A percentile compares a stretch with the other conserved stretches of the same genome.
Evolutionary conservation across 1,139 yeast species (phyloP).

Genomic region (Ogataea hybrid): DNA sequence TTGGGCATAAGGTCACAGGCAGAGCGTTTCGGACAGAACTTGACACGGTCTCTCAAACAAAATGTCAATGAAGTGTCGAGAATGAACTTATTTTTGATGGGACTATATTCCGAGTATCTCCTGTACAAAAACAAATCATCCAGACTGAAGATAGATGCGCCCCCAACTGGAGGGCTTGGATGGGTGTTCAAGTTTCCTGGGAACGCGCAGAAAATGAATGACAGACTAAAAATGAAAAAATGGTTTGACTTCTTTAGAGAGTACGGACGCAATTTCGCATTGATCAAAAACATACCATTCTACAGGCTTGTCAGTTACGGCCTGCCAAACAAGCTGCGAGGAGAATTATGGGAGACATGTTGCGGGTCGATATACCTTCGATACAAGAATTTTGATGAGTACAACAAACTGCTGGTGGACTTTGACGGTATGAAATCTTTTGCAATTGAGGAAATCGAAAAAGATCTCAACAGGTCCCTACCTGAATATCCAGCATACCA

Average conservation of each 20-base stretch:
- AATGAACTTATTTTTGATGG: constrained; percentile 62
- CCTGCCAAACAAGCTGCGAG: constrained; percentile 85
- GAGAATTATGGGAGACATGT: constrained; percentile 94
- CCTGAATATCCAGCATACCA: constrained; percentile 98
- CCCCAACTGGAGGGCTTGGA: constrained; percentile 87
- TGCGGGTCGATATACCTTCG: constrained; percentile 83
- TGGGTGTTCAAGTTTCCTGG: constrained; percentile 86
- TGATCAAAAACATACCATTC: constrained; percentile 73
- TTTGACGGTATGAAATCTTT: constrained; percentile 65
- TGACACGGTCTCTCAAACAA: constrained; percentile 61
- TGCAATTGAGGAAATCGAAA: constrained; percentile 95
- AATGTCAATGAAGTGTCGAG: constrained; percentile 63
- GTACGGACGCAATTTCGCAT: constrained; percentile 80
- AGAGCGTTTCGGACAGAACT: constrained; percentile 71
- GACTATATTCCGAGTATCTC: constrained; percentile 85
- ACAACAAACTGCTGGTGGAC: constrained; percentile 53
- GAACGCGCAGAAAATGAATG: constrained; percentile 71
- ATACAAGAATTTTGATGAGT: constrained; percentile 59
- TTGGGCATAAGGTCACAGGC: constrained; percentile 78
- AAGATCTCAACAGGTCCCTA: constrained; percentile 87
- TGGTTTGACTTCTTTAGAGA: constrained; percentile 90
- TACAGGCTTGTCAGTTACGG: constrained; percentile 86
- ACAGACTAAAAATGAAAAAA: constrained; percentile 80
- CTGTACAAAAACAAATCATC: constrained; percentile 56
- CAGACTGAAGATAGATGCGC: constrained; percentile 38